phyloP scores from a whole-genome alignment of 108 stramenopile species.

The Discostella stelligeroides region DNA sequence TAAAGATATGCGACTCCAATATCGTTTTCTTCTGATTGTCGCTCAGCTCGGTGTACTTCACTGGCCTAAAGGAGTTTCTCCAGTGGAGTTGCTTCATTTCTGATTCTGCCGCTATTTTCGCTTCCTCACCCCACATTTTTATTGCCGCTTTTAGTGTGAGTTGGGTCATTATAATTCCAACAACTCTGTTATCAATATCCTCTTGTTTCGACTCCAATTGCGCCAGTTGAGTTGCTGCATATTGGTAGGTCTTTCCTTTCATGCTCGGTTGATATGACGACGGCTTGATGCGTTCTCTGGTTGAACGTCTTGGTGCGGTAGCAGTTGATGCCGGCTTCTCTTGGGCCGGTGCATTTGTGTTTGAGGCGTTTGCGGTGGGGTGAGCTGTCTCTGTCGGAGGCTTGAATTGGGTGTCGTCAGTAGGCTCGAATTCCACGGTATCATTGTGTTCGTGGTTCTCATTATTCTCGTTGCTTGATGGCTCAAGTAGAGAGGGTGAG shows the following conservation, averaged over 20 bases:
- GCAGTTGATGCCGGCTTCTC: background rate
- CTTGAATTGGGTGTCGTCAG: background rate
- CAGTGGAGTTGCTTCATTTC: conserved; percentile 45
- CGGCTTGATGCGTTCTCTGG: background rate
- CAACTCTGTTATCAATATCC: background rate
- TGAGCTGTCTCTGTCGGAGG: background rate
- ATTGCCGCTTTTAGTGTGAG: background rate
- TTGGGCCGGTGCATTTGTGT: no score
- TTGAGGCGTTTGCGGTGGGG: no score
- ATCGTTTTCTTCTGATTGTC: conserved; percentile 12
- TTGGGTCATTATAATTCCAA: background rate
- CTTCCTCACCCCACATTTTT: background rate
- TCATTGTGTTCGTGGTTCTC: background rate
- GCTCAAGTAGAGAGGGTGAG: no score
- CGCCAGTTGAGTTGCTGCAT: background rate
- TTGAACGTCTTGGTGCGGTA: background rate
- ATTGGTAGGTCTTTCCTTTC: conserved; percentile 9
- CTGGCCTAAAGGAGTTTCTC: conserved; percentile 19
- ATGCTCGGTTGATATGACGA: background rate
- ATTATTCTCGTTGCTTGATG: no score
- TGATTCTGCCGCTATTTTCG: conserved; percentile 5
- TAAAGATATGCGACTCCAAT: conserved; percentile 31
- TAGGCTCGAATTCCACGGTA: background rate
- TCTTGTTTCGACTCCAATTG: background rate
- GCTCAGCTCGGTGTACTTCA: conserved; percentile 11